A percentile compares a stretch with the other conserved stretches of the same genome.
Evolutionary conservation across 495 filamentous ascomycete genomes (phyloP).

Genomic region (Talaromyces ruber): DNA sequence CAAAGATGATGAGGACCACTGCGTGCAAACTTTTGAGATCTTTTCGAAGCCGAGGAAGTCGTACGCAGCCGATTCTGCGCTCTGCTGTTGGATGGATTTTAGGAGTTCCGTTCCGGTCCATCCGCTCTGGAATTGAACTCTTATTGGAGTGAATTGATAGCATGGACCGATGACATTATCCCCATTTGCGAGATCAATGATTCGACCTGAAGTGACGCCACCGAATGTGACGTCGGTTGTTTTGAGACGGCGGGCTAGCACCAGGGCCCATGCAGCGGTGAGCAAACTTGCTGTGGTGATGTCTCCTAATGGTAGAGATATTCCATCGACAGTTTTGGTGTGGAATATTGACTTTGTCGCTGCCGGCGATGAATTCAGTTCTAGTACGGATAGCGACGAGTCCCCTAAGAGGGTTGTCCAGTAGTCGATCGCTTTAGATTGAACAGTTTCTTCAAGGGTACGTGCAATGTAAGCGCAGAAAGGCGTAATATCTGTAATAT

Average conservation of each 20-base stretch:
- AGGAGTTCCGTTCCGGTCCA: slow-evolving; percentile 30
- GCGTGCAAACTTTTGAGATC: slow-evolving; percentile 17
- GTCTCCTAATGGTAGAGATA: slow-evolving; percentile 30
- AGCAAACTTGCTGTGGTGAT: slow-evolving; percentile 50
- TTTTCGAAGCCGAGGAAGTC: slow-evolving; percentile 25
- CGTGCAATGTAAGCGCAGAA: slow-evolving; percentile 44
- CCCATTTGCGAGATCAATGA: slow-evolving; percentile 31
- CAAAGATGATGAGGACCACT: slow-evolving; percentile 12
- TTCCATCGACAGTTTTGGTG: slow-evolving; percentile 25
- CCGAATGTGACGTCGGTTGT: slow-evolving; percentile 52
- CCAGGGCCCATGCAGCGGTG: slow-evolving; percentile 54
- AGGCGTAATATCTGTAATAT: slow-evolving; percentile 24
- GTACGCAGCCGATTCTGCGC: slow-evolving; percentile 17
- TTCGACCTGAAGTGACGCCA: slow-evolving; percentile 43
- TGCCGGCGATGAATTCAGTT: slow-evolving; percentile 20
- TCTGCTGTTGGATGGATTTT: slow-evolving; percentile 22
- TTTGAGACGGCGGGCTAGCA: slow-evolving; percentile 42
- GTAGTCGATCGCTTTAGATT: slow-evolving; percentile 19
- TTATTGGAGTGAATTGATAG: slow-evolving; percentile 26
- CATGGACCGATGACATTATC: slow-evolving; percentile 39
- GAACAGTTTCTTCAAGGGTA: slow-evolving; percentile 8
- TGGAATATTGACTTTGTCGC: slow-evolving; percentile 28
- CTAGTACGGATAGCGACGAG: slow-evolving; percentile 41
- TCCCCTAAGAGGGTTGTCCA: slow-evolving; percentile 47
- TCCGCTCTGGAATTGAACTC: slow-evolving; percentile 20